These are phyloP conservation scores for Parathielavia appendiculata DNA, from an alignment of 495 filamentous ascomycete genomes.

Conservation along the genomic window DNA sequence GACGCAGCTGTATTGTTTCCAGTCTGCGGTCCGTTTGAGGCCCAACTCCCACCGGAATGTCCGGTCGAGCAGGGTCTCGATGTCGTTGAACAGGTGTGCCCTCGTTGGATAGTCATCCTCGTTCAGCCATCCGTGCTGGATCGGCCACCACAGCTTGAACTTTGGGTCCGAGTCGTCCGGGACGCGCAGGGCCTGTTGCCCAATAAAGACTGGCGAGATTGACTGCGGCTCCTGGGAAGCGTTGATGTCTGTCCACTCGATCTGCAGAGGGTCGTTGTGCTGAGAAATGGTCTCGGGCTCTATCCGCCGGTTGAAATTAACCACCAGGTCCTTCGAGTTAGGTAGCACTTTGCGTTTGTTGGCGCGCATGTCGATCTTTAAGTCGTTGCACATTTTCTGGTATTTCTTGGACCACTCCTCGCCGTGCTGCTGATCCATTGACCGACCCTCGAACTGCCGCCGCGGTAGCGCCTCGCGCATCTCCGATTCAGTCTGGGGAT, in stretches of 20 bases:
- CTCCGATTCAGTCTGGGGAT: slow-evolving; percentile 71
- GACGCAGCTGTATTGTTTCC: slow-evolving; percentile 85
- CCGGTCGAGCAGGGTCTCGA: slow-evolving; percentile 79
- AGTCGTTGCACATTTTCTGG: slow-evolving; percentile 71
- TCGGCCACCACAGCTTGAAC: slow-evolving; percentile 88
- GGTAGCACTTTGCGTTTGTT: slow-evolving; percentile 91
- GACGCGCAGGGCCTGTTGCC: slow-evolving; percentile 75
- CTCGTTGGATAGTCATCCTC: slow-evolving; percentile 79
- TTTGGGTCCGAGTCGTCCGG: slow-evolving; percentile 84
- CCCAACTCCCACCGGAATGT: slow-evolving; percentile 78
- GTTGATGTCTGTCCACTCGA: slow-evolving; percentile 92
- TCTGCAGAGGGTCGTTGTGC: slow-evolving; percentile 86
- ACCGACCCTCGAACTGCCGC: slow-evolving; percentile 65
- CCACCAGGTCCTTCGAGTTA: slow-evolving; percentile 89
- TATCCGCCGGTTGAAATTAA: slow-evolving; percentile 82
- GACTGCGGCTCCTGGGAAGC: slow-evolving; percentile 44
- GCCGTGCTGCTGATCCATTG: slow-evolving; percentile 77
- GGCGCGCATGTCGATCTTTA: slow-evolving; percentile 82
- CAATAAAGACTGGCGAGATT: slow-evolving; percentile 69
- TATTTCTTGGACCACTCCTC: slow-evolving; percentile 78
- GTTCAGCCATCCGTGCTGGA: slow-evolving; percentile 80
- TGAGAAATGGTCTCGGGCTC: slow-evolving; percentile 79
- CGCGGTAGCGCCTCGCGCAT: slow-evolving; percentile 83
- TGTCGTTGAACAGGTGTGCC: slow-evolving; percentile 73
- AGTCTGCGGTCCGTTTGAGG: slow-evolving; percentile 69